Base-by-base conservation (phyloP, 1,284 basidiomycete species). In the Crocinoboletus sp. region DNA sequence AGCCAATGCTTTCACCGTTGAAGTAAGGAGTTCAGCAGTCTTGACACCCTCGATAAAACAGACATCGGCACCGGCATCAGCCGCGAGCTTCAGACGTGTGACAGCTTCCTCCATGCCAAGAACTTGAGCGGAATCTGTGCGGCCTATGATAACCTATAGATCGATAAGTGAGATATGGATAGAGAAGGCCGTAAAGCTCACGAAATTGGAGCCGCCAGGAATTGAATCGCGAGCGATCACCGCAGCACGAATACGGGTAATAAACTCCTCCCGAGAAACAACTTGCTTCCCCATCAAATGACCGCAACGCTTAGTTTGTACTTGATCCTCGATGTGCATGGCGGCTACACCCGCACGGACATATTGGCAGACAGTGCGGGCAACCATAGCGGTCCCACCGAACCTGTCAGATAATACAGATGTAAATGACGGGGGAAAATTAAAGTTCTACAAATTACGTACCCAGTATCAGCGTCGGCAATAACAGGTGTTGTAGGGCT, bases 11-110 rank as follows among this genome's bases (percentile, higher is more conserved):
- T 71, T 69, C 40, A 89, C 79, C 2, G 85, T 85, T 2, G 68
- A 67, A 52, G 74, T 69, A 22, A 89, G 73, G 29, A 87, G 74
- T 41, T 83, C 78, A 42, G 81, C 73, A 9, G 77, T 83, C 63
- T 77, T 77, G 32, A 89, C 84, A 42, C 87, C 88, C 66, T 91
- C 88, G 40, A 90, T 86, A 68, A 91, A 91, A 62, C 84, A 89
- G 17, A 89, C 85, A 57, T 90, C 88, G 1, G 88, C 88, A 25
- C 88, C 88, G 5, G 77, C 82, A 45, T 80, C 80, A 1, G 82
- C 76, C 3, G 88, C 87, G 24, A 87, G 73, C 59, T 81, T 78
- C 42, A 91, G 69, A 10, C 88, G 77, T 15, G 58, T 65, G 43
- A 89, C 53, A 0, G 87, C 88, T 65, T 88, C 87, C n/a, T 89